Base-by-base conservation (phyloP, 495 filamentous ascomycete species). In the Penicillium canariense region DNA sequence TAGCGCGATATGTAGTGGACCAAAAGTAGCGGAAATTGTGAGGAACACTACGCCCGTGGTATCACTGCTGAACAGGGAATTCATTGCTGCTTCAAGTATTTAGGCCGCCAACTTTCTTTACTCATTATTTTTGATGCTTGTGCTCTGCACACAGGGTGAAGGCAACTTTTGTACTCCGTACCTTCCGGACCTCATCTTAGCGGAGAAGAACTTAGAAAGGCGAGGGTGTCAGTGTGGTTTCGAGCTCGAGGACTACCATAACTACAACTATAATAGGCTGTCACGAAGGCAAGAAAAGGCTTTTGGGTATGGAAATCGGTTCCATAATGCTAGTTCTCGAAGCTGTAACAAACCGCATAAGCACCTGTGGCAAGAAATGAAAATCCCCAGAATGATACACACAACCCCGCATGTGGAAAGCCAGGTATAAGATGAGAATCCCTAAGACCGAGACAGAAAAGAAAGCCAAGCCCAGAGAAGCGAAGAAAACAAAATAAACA, bases 361-460 rank as follows among this genome's bases (percentile, higher is more conserved):
- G 47, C 50, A 57, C 59, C 51, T 12, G 52, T 52, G 50, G 36
- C 25, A 46, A 62, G 34, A 48, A 48, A 62, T 38, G 20, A 50
- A 59, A 54, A 40, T 30, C 52, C 52, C 42, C 54, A 50, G 43
- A 50, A 57, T 47, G 46, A 56, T 38, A 56, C 58, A 59, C 55
- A 62, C 43, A 55, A 54, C 54, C 59, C 59, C 50, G 38, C 36
- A 42, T 26, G 14, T 45, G 30, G 20, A 50, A 59, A 56, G 56
- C 44, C 30, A 55, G 48, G 39, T 59, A 50, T 50, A 44, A 55
- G 30, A 56, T 52, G 52, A 59, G 44, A 49, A 52, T 59, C 42
- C 52, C 48, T 34, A 57, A n/a, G 36, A 51, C 45, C 52, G 32
- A 43, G 42, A 54, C 22, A 42, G 43, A 32, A 55, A 60, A 54